Conservation (phyloP, 2,329 filamentous ascomycete species). For the Grosmannia huntii region DNA sequence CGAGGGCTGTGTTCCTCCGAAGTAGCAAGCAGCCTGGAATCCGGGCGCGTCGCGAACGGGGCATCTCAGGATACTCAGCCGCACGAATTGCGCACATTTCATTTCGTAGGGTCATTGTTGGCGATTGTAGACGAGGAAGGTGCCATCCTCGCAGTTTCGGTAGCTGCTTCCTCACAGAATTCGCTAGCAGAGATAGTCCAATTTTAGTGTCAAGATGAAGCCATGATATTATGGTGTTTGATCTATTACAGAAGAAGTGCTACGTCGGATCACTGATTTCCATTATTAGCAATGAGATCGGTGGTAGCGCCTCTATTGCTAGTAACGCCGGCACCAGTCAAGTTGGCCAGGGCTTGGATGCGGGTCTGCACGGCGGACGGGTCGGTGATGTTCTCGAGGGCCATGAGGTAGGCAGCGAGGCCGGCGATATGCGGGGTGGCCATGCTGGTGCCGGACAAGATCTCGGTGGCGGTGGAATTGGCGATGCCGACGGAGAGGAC, state of each 20-base stretch:
- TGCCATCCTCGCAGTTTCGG: too few species aligned
- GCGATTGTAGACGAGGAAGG: too few species aligned
- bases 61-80: not conserved
- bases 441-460: constrained; percentile 13
- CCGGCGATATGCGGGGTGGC: constrained; percentile 13
- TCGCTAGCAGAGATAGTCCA: too few species aligned
- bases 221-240: not conserved
- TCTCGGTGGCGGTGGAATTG: constrained; percentile 29
- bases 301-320: constrained; percentile 34
- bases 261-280: constrained; percentile 17
- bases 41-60: constrained; percentile 18
- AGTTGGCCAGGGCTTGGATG: constrained; percentile 44
- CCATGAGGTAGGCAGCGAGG: constrained; percentile 14
- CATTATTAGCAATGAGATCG: constrained; percentile 44
- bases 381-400: constrained; percentile 22
- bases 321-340: constrained; percentile 29
- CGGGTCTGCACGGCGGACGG: constrained; percentile 47
- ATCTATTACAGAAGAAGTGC: not conserved
- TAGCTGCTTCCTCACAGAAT: too few species aligned
- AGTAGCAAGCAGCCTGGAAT: constrained; percentile 24
- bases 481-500: constrained; percentile 39
- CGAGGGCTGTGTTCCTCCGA: not conserved
- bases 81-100: constrained; percentile 21
- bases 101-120: not conserved
- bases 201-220: too few species aligned